Percentiles rank a stretch among this genome's conserved stretches.
These are phyloP conservation scores for Geranium incanum DNA, from an alignment of 441 rosid genomes.

Conservation along the genomic window DNA sequence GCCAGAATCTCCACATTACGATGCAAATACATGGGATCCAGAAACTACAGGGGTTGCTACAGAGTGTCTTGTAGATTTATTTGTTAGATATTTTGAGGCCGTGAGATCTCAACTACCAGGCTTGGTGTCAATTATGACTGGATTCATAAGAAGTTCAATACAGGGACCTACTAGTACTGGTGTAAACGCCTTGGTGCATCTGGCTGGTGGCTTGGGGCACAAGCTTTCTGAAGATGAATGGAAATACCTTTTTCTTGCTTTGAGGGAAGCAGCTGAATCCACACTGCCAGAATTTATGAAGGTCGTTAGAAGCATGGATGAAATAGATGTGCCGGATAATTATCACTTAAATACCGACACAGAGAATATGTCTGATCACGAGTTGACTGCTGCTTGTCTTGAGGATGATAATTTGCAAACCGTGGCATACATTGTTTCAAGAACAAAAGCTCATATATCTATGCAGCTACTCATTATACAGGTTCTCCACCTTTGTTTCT, in stretches of 20 bases:
- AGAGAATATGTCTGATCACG: constrained; percentile 60
- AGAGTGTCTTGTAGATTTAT: constrained; percentile 67
- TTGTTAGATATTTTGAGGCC: constrained; percentile 47
- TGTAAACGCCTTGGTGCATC: constrained; percentile 54
- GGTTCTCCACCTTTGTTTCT: constrained; percentile 32
- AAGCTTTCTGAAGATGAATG: constrained; percentile 73
- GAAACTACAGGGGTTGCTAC: constrained; percentile 68
- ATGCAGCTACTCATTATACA: constrained; percentile 68
- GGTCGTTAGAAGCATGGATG: constrained; percentile 68
- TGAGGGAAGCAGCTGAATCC: constrained; percentile 68
- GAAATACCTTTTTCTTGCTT: constrained; percentile 53
- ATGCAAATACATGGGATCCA: constrained; percentile 65
- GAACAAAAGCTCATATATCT: constrained; percentile 75
- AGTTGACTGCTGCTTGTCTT: constrained; percentile 42
- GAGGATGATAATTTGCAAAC: constrained; percentile 79
- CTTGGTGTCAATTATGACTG: constrained; percentile 60
- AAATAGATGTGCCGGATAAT: constrained; percentile 38
- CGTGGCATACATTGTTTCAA: constrained; percentile 69
- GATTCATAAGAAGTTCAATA: constrained; percentile 61
- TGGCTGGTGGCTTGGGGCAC: constrained; percentile 61
- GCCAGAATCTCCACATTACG: constrained; percentile 34
- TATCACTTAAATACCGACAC: constrained; percentile 33
- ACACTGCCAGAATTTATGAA: constrained; percentile 60
- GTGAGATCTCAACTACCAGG: constrained; percentile 54
- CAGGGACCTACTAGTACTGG: constrained; percentile 84